phyloP scores from a whole-genome alignment of 306 rosid genomes.

The Trifolium subterraneum region DNA sequence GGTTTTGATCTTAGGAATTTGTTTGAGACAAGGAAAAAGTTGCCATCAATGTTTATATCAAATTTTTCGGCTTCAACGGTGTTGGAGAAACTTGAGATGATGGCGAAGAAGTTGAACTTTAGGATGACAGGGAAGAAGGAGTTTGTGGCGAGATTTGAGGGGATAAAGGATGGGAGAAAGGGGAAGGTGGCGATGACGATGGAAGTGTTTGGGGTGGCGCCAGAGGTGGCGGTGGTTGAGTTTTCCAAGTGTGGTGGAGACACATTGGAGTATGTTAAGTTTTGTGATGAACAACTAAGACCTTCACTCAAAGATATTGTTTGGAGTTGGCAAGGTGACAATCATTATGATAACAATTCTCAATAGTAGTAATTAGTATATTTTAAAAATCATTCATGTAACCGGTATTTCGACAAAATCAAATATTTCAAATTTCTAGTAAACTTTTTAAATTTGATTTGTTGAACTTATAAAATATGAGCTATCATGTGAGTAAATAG shows the following conservation, averaged over 20 bases:
- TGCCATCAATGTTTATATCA: conserved; percentile 62
- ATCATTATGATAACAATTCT: not conserved
- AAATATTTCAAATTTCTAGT: not conserved
- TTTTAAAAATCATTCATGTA: not conserved
- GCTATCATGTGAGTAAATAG: not conserved
- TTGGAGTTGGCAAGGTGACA: conserved; percentile 93
- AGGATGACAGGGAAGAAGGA: conserved; percentile 55
- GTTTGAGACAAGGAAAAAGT: conserved; percentile 68
- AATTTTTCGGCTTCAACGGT: conserved; percentile 67
- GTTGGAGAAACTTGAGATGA: conserved; percentile 53
- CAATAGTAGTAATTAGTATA: not conserved
- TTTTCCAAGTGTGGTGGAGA: conserved; percentile 71
- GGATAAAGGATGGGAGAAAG: conserved; percentile 68
- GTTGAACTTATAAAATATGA: not conserved
- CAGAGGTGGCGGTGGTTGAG: conserved; percentile 75
- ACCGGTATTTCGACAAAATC: not conserved
- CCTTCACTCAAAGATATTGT: conserved; percentile 87
- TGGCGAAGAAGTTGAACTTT: conserved; percentile 60
- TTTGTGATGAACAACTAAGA: conserved; percentile 73
- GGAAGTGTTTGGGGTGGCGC: conserved; percentile 77
- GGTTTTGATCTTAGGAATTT: conserved; percentile 75
- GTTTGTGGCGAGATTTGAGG: conserved; percentile 63
- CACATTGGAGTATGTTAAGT: conserved; percentile 67
- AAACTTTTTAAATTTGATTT: not conserved
- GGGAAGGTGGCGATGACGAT: conserved; percentile 66